Conservation (phyloP, 441 rosid genomes). For the Pelargonium myrrhifolium region DNA sequence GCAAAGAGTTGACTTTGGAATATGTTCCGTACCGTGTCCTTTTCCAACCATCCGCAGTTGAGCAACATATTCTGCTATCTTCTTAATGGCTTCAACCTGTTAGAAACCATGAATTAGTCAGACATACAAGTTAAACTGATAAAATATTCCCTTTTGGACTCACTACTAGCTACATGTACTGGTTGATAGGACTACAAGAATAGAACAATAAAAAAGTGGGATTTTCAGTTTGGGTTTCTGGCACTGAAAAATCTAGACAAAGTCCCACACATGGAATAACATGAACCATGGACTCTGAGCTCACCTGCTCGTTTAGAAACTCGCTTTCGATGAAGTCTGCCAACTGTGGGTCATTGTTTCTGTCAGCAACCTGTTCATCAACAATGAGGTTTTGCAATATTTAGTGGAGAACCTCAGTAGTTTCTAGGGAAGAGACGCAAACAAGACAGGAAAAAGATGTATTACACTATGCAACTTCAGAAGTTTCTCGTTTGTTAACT, state of each 20-base stretch:
- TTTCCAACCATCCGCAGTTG: constrained; percentile 60
- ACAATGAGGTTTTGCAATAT: neutral
- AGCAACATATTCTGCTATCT: constrained; percentile 48
- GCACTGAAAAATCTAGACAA: too few relatives aligned
- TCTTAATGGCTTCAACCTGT: constrained; percentile 56
- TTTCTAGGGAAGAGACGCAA: neutral
- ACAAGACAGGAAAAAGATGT: neutral
- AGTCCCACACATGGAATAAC: too few relatives aligned
- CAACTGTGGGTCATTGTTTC: constrained; percentile 55
- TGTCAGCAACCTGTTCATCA: constrained; percentile 41
- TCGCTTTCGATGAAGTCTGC: constrained; percentile 56
- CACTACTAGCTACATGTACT: too few relatives aligned
- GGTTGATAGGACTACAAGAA: too few relatives aligned
- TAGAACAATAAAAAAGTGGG: too few relatives aligned
- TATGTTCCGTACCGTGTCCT: constrained; percentile 47
- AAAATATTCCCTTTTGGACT: too few relatives aligned
- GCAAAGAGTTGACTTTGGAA: neutral
- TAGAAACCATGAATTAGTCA: too few relatives aligned
- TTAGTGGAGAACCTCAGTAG: too few relatives aligned
- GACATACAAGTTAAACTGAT: too few relatives aligned
- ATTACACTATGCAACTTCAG: constrained; percentile 56
- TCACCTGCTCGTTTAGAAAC: constrained; percentile 46
- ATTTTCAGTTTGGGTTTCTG: too few relatives aligned
- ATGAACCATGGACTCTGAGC: too few relatives aligned
- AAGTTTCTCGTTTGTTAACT: constrained; percentile 75